Base-by-base conservation (phyloP, 257 asterid genomes). In the Echites panduratus region DNA sequence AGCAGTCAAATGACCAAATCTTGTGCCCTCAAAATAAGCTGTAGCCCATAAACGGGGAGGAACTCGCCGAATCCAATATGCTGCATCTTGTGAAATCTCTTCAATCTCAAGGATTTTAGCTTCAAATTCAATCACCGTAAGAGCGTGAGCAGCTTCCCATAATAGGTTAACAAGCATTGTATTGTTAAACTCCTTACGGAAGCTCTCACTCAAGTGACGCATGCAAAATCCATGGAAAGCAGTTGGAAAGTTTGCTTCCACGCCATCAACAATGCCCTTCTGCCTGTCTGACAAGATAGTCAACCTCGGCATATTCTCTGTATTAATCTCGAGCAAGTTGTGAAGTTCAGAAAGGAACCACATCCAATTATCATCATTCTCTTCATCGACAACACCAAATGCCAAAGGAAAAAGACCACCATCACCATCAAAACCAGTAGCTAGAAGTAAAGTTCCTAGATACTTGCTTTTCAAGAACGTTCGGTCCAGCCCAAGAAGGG, bases 271-370 rank as follows among this genome's bases (percentile, higher is more conserved):
- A 29, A 94, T 86, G 41, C 98, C 90, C 63, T 88, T 87, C 75
- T 88, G 97, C 82, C 99, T 85, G 62, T 91, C 97, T 0, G 99
- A 91, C 75, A 94, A 77, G 73, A 94, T 91, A 9, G 98, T 91
- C 73, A 94, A 96, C 84, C 91, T 90, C 4, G 99, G 98, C 99
- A 94, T 88, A 84, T 89, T 94, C 76, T 91, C 97, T 10, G 97
- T 85, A 70, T 93, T 93, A 71, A 87, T 79, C 87, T 89, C 97
- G 20, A 94, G 97, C 83, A 91, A 85, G 76, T 74, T 86, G 75
- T 80, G 98, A 79, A 94, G 97, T 85, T 94, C 99, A 2, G 97
- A 91, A 69, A 94, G 89, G 79, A 94, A 94, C 99, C 99, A 94
- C 98, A 87, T 91, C 99, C 99, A 94, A 65, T 91, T 94, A 11